Evolutionary conservation across 2,329 filamentous ascomycete genomes (phyloP).

Genomic region (Fulvia fulva): DNA sequence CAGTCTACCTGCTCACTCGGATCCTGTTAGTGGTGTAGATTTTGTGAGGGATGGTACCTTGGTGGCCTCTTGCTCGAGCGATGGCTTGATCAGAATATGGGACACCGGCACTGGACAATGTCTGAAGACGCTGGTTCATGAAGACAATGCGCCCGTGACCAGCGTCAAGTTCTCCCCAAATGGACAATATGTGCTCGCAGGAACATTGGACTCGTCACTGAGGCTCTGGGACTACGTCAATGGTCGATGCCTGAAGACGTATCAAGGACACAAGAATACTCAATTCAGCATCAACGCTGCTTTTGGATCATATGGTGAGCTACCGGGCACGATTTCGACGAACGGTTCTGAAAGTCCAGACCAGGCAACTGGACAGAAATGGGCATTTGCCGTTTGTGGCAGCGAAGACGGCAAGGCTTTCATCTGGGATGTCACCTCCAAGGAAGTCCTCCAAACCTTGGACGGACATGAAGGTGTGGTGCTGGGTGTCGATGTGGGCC

Average conservation of each 20-base stretch:
- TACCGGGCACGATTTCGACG: not conserved
- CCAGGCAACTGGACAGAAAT: conserved; percentile 26
- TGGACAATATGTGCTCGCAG: conserved; percentile 86
- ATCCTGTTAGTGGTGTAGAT: conserved; percentile 90
- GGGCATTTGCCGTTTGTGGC: conserved; percentile 71
- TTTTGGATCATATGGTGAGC: conserved; percentile 64
- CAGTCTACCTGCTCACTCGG: conserved; percentile 86
- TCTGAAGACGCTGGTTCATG: conserved; percentile 88
- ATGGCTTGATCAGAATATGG: conserved; percentile 92
- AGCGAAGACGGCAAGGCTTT: conserved; percentile 84
- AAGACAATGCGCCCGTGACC: conserved; percentile 87
- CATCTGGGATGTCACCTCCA: conserved; percentile 86
- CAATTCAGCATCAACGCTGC: conserved; percentile 80
- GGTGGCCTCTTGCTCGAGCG: conserved; percentile 84
- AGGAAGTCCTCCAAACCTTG: conserved; percentile 70
- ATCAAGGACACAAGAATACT: conserved; percentile 84
- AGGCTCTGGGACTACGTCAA: conserved; percentile 94
- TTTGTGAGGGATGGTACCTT: conserved; percentile 90
- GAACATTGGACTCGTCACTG: conserved; percentile 83
- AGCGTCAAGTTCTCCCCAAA: conserved; percentile 92
- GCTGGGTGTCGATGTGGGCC: conserved; percentile 57
- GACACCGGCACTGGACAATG: conserved; percentile 94
- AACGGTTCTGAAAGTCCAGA: conserved; percentile 11
- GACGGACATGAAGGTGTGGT: conserved; percentile 57
- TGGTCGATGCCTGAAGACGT: conserved; percentile 90